Percentiles rank a stretch among this genome's conserved stretches.
Evolutionary conservation across 139 green algal species (phyloP).

Genomic region (Marvania coccoides): DNA sequence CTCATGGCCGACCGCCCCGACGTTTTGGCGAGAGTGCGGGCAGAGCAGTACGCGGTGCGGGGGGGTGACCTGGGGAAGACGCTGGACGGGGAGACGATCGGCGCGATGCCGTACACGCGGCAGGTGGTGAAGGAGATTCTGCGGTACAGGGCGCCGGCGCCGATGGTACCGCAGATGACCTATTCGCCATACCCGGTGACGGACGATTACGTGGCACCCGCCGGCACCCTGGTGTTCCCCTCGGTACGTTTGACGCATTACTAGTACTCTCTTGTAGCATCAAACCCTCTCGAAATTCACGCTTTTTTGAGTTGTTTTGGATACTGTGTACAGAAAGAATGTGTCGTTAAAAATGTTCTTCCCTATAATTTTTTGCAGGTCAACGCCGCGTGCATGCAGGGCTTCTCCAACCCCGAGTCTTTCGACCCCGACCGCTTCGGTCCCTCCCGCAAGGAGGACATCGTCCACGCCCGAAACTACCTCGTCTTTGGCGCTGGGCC

Average conservation of each 20-base stretch:
- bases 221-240: slow-evolving; percentile 71
- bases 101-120: slow-evolving; percentile 70
- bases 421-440: slow-evolving; percentile 83
- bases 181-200: slow-evolving; percentile 63
- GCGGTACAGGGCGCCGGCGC: slow-evolving; percentile 63
- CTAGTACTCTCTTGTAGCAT: too few species aligned
- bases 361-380: too few species aligned
- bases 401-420: slow-evolving; percentile 52
- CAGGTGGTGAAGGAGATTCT: slow-evolving; percentile 77
- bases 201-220: slow-evolving; percentile 57
- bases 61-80: slow-evolving; percentile 33
- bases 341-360: too few species aligned
- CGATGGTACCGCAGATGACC: slow-evolving; percentile 76
- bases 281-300: too few species aligned
- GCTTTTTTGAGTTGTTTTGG: too few species aligned
- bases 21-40: slow-evolving; percentile 55
- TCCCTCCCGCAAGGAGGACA: slow-evolving; percentile 68
- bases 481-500: slow-evolving; percentile 78
- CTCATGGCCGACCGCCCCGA: slow-evolving; percentile 78
- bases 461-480: slow-evolving; percentile 63
- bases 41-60: slow-evolving; percentile 53
- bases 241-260: too few species aligned
- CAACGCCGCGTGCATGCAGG: slow-evolving; percentile 44
- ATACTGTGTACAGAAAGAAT: too few species aligned
- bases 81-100: slow-evolving; percentile 59